These are phyloP conservation scores for Ophiostoma triangulosporum DNA, from an alignment of 2,329 filamentous ascomycete species.

Conservation along the genomic window DNA sequence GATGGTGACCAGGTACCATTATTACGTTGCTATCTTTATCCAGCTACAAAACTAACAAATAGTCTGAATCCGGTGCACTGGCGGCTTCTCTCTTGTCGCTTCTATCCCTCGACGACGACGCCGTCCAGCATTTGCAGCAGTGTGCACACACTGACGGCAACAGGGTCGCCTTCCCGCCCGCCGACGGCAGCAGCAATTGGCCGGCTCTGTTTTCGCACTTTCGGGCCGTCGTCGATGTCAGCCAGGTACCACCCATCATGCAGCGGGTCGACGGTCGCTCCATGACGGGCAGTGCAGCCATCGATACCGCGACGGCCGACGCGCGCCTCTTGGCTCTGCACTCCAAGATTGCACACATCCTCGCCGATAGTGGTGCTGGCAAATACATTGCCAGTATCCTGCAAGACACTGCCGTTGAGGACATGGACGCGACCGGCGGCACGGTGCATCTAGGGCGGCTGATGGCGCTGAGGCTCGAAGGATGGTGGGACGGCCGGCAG, in stretches of 20 bases:
- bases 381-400: conserved; percentile 3
- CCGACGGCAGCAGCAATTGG: background rate
- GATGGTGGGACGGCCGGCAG: conserved; percentile 9
- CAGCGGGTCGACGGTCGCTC: background rate
- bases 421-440: conserved; percentile 4
- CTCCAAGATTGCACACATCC: background rate
- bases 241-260: background rate
- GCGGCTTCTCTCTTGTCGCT: background rate
- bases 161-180: background rate
- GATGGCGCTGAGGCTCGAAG: conserved; percentile 11
- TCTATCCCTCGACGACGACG: background rate
- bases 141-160: background rate
- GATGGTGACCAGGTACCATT: background rate
- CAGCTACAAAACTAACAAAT: background rate
- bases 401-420: conserved; percentile 1
- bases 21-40: too few relatives aligned
- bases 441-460: conserved; percentile 6
- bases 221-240: background rate
- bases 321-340: background rate
- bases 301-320: background rate
- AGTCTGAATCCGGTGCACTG: background rate
- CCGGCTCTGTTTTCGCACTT: background rate
- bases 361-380: background rate
- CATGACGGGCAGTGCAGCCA: background rate
- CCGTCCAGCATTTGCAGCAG: background rate